Evolutionary conservation across 2,329 filamentous ascomycete species (phyloP), one percentile per base, ranked within the genome.

Genomic region (Talaromyces funiculosus): DNA sequence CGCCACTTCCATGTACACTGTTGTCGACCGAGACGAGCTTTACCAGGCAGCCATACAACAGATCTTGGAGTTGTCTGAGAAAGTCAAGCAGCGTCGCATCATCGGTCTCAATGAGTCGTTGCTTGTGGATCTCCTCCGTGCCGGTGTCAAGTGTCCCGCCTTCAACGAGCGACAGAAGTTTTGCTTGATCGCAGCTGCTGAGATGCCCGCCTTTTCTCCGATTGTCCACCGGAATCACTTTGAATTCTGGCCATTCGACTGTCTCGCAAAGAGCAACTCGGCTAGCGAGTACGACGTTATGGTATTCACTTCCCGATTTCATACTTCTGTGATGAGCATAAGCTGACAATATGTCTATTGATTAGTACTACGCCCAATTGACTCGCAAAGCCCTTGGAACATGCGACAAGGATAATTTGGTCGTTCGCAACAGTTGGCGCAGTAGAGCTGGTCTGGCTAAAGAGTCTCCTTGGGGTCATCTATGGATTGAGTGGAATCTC

Each of bases 1-100:
- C 51, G 76, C 77, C 4, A 68, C 72, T 10, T 66, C 72, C 14
- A 66, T 78, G 61, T 80, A 82, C 67, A 79, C 74, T 1, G 67
- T 84, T 22, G 68, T 71, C 43, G 77, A 81, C 61, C 79, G 80
- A 53, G 77, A 79, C 59, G 63, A 69, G 9, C 66, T 84, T 29
- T 82, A 78, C 68, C 69, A 76, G 14, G 67, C 74, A 37, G 69
- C 68, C 56, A 67, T 67, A 58, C 81, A 81, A 26, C 86, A 87
- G 71, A 86, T 93, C 70, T 82, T 81, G 57, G 86, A 91, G 67
- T 81, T 93, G 69, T 84, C 84, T 64, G 88, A 89, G 65, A 80
- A 84, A 47, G 76, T 88, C 54, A 78, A 85, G 76, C 67, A 65
- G 37, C 59, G 62, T 6, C 67, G 68, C 20, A 71, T 67, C 2